Percentiles rank a stretch among this genome's conserved stretches.
Evolutionary conservation across 257 asterid species (phyloP).

Genomic region (Jacaranda mimosifolia): DNA sequence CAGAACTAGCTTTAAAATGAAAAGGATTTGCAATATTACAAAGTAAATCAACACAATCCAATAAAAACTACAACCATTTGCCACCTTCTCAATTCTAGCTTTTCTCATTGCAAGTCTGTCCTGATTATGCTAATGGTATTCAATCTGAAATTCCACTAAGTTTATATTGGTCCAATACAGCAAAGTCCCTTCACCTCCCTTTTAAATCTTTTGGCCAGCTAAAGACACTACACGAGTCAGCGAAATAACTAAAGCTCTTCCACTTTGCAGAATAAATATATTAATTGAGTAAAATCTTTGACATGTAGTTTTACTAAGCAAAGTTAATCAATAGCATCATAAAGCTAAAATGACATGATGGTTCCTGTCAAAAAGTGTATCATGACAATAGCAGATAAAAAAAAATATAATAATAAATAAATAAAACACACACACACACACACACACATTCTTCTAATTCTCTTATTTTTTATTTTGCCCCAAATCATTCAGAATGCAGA

Average conservation of each 20-base stretch:
- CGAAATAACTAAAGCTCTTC: constrained; percentile 14
- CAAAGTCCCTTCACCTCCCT: background rate
- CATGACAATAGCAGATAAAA: constrained; percentile 16
- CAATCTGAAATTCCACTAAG: constrained; percentile 22
- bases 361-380: background rate
- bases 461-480: constrained; percentile 1
- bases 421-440: too few species aligned
- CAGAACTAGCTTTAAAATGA: constrained; percentile 12
- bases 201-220: constrained; percentile 18
- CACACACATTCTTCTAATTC: constrained; percentile 19
- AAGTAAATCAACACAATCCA: constrained; percentile 11
- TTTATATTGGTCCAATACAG: constrained; percentile 9
- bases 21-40: constrained; percentile 21
- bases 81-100: background rate
- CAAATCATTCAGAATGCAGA: constrained; percentile 27
- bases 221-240: constrained; percentile 11
- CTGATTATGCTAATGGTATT: background rate
- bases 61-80: background rate
- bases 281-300: too few species aligned
- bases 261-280: constrained; percentile 7
- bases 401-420: too few species aligned
- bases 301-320: constrained; percentile 2
- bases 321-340: constrained; percentile 12
- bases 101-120: constrained; percentile 3
- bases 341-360: constrained; percentile 25